Evolutionary conservation across 495 filamentous ascomycete genomes (phyloP).

Genomic region (Astrothelium subdiscretum): DNA sequence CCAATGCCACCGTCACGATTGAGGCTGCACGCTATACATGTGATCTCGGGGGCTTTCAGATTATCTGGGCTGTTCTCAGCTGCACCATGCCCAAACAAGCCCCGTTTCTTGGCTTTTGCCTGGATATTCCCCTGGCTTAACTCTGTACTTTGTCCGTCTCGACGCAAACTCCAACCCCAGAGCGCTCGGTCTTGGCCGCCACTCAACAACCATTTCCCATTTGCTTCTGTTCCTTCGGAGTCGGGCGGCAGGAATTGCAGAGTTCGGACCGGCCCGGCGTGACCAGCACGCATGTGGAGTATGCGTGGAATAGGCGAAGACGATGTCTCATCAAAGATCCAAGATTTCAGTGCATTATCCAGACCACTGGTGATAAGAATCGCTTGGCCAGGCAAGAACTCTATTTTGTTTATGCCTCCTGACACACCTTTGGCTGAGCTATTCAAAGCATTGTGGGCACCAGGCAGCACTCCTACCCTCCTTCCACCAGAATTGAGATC

Average conservation of each 20-base stretch:
- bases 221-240: slow-evolving; percentile 76
- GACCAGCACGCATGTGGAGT: slow-evolving; percentile 73
- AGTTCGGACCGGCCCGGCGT: slow-evolving; percentile 70
- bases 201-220: slow-evolving; percentile 89
- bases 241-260: slow-evolving; percentile 73
- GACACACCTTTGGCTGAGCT: slow-evolving; percentile 34
- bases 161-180: slow-evolving; percentile 89
- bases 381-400: slow-evolving; percentile 86
- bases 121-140: slow-evolving; percentile 77
- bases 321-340: slow-evolving; percentile 85
- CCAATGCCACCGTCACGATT: slow-evolving; percentile 92
- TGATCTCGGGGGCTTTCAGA: slow-evolving; percentile 81
- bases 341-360: slow-evolving; percentile 88
- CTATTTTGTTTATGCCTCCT: slow-evolving; percentile 58
- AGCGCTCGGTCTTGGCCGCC: slow-evolving; percentile 77
- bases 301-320: slow-evolving; percentile 75
- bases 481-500: slow-evolving; percentile 81
- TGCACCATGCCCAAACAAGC: slow-evolving; percentile 47
- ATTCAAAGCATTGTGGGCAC: slow-evolving; percentile 64
- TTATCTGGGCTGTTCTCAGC: slow-evolving; percentile 52
- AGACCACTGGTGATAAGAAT: slow-evolving; percentile 79
- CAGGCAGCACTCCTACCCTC: slow-evolving; percentile 67
- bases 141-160: slow-evolving; percentile 88
- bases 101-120: slow-evolving; percentile 73
- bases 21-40: slow-evolving; percentile 75